These are phyloP conservation scores for Stagonosporopsis tanaceti DNA, from an alignment of 2,329 filamentous ascomycete genomes.

Conservation along the genomic window DNA sequence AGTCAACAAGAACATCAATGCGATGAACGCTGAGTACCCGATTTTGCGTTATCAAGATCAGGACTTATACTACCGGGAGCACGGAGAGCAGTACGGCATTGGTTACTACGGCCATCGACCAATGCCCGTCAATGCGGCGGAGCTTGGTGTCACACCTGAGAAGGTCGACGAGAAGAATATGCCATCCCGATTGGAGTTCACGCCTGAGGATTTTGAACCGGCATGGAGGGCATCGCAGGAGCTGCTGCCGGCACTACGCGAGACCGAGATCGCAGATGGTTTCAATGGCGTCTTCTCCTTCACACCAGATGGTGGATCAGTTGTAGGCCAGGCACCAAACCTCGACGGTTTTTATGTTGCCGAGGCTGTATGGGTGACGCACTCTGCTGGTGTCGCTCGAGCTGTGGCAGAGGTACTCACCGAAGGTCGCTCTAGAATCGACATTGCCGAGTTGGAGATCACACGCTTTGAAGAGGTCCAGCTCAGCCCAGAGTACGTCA, in stretches of 20 bases:
- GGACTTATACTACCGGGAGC: conserved; percentile 71
- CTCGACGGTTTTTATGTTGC: conserved; percentile 70
- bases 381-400: conserved; percentile 69
- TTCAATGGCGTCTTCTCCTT: conserved; percentile 74
- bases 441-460: conserved; percentile 67
- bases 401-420: conserved; percentile 68
- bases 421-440: conserved; percentile 62
- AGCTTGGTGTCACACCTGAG: conserved; percentile 61
- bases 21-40: conserved; percentile 60
- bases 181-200: conserved; percentile 70
- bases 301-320: conserved; percentile 68
- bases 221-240: conserved; percentile 66
- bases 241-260: conserved; percentile 61
- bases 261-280: conserved; percentile 63
- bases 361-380: conserved; percentile 72
- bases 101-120: conserved; percentile 71
- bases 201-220: conserved; percentile 65
- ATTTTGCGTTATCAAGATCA: conserved; percentile 70
- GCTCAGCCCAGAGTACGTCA: conserved; percentile 63
- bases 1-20: conserved; percentile 53
- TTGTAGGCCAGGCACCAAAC: conserved; percentile 65
- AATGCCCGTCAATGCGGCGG: conserved; percentile 65
- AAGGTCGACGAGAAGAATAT: conserved; percentile 67
- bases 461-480: conserved; percentile 69
- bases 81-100: conserved; percentile 69